A percentile compares a stretch with the other conserved stretches of the same genome.
Evolutionary conservation across 202 grass and related monocot species (phyloP).

Genomic region (Schoenoplectus triqueter): DNA sequence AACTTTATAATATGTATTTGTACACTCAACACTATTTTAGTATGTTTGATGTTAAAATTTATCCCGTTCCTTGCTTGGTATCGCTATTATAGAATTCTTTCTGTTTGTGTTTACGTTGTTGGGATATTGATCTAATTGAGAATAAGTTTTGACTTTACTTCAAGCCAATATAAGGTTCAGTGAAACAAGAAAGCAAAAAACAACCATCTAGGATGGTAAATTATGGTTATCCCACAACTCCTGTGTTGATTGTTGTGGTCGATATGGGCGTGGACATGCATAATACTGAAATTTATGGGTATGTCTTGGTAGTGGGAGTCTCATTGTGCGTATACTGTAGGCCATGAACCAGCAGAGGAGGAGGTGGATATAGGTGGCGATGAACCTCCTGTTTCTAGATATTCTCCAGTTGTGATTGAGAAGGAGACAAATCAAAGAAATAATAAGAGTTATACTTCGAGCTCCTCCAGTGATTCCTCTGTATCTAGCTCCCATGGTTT

Average conservation of each 20-base stretch:
- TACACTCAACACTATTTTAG: not conserved
- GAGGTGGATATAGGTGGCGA: constrained; percentile 91
- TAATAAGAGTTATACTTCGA: constrained; percentile 81
- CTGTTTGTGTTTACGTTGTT: constrained; percentile 32
- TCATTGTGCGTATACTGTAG: constrained; percentile 42
- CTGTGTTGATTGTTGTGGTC: not conserved
- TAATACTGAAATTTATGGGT: not conserved
- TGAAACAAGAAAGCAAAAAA: not conserved
- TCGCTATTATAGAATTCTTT: not conserved
- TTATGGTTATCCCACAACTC: not conserved
- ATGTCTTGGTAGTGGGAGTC: constrained; percentile 22
- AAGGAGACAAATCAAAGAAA: constrained; percentile 68
- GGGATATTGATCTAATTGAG: not conserved
- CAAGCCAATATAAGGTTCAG: not conserved
- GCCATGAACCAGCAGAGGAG: constrained; percentile 73
- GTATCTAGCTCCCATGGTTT: constrained; percentile 85
- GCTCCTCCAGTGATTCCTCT: constrained; percentile 79
- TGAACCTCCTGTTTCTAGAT: constrained; percentile 72
- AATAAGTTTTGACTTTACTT: not conserved
- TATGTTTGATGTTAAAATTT: not conserved
- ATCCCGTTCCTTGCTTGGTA: not conserved
- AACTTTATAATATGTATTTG: not conserved
- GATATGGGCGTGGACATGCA: not conserved
- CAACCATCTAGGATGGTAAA: not conserved
- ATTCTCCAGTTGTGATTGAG: constrained; percentile 81